Evolutionary conservation across 1,139 yeast species (phyloP).

Genomic region (Taphrina flavorubra): DNA sequence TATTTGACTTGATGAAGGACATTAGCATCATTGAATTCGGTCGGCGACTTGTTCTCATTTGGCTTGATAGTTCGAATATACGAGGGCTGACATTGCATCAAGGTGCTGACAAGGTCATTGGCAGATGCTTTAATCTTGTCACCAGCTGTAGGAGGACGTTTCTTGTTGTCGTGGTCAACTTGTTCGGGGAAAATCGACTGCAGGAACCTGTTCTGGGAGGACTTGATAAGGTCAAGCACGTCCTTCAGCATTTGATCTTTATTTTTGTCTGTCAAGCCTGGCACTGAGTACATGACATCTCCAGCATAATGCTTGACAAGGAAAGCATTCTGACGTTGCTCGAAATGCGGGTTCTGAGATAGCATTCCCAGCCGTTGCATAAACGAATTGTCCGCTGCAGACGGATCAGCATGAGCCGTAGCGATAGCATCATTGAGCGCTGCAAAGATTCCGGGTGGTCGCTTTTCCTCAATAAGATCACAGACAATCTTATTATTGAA

Average conservation of each 20-base stretch:
- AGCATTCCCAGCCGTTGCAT: constrained; percentile 90
- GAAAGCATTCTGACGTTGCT: constrained; percentile 84
- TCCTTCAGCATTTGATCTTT: constrained; percentile 94
- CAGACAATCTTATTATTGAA: constrained; percentile 97
- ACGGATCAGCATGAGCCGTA: constrained; percentile 97
- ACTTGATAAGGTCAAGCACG: constrained; percentile 73
- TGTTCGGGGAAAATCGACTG: constrained; percentile 76
- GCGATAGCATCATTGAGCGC: constrained; percentile 97
- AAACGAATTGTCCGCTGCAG: constrained; percentile 96
- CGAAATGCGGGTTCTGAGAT: constrained; percentile 82
- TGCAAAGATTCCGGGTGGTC: constrained; percentile 97
- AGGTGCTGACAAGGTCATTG: constrained; percentile 83
- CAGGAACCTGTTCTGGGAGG: constrained; percentile 73
- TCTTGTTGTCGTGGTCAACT: constrained; percentile 72
- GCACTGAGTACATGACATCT: constrained; percentile 91
- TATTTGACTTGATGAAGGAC: constrained; percentile 96
- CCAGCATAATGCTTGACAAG: constrained; percentile 97
- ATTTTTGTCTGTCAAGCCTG: constrained; percentile 94
- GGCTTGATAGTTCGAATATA: constrained; percentile 98
- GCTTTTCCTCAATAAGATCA: constrained; percentile 88
- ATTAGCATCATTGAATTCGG: constrained; percentile 85
- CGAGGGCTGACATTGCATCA: constrained; percentile 89
- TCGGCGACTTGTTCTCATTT: constrained; percentile 87
- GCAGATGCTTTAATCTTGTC: constrained; percentile 94
- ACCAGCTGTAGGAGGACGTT: constrained; percentile 95